Conservation (phyloP, 495 filamentous ascomycete species). For the Hypoxylon intermedium region DNA sequence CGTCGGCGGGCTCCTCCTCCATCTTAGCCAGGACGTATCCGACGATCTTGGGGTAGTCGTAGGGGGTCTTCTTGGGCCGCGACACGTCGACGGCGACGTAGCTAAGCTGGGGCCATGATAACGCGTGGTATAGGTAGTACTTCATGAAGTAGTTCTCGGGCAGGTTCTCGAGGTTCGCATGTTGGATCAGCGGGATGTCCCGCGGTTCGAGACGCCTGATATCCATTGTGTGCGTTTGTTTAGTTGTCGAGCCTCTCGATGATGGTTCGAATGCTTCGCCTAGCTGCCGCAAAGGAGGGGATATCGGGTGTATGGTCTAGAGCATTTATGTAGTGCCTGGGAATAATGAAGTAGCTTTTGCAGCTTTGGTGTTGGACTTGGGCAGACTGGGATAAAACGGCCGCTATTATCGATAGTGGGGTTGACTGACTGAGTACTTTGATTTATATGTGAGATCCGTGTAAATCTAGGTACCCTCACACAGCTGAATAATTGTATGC, state of each 20-base stretch:
- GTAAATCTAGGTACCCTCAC: background rate
- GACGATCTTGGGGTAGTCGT: conserved; percentile 95
- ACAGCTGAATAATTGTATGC: background rate
- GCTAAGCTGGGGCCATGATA: conserved; percentile 95
- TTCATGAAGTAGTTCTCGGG: conserved; percentile 99
- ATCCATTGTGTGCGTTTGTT: conserved; percentile 65
- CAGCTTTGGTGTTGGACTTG: background rate
- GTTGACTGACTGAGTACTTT: background rate
- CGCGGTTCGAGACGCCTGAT: conserved; percentile 75
- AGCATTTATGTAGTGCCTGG: too few relatives aligned
- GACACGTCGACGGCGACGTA: conserved; percentile 93
- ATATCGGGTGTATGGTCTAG: too few relatives aligned
- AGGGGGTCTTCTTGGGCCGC: conserved; percentile 75
- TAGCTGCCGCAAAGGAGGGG: too few relatives aligned
- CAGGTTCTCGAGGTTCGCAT: conserved; percentile 97
- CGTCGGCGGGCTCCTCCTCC: conserved; percentile 96
- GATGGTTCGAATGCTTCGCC: too few relatives aligned
- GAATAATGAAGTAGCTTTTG: background rate
- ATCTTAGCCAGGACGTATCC: conserved; percentile 99
- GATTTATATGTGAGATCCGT: background rate
- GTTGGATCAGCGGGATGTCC: conserved; percentile 93
- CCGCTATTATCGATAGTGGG: conserved; percentile 18
- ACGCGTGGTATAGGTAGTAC: conserved; percentile 99
- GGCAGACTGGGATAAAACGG: background rate
- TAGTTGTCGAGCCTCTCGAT: background rate